Evolutionary conservation across 345 rosid species (phyloP).

Genomic region (Mallotus nudiflorus): DNA sequence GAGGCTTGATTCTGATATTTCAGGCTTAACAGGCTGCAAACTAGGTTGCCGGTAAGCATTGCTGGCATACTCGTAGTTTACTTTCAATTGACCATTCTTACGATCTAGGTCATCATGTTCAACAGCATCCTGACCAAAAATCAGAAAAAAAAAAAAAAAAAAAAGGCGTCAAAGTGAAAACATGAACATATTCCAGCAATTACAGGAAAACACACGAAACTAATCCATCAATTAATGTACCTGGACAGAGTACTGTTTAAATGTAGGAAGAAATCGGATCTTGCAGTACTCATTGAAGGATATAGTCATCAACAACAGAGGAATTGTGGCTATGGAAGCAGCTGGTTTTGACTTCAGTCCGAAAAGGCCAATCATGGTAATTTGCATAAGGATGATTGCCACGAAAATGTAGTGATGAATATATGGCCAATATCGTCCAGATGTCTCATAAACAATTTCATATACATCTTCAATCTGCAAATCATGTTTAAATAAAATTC

Average conservation of each 20-base stretch:
- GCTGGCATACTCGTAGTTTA: slow-evolving; percentile 45
- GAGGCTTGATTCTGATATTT: slow-evolving; percentile 37
- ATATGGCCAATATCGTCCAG: slow-evolving; percentile 76
- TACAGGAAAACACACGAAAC: no score
- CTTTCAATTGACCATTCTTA: slow-evolving; percentile 48
- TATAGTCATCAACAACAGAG: slow-evolving; percentile 64
- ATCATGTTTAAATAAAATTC: neutral
- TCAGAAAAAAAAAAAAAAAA: neutral
- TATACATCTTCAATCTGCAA: slow-evolving; percentile 80
- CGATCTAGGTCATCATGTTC: slow-evolving; percentile 71
- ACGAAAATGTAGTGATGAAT: slow-evolving; percentile 70
- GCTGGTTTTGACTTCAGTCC: slow-evolving; percentile 89
- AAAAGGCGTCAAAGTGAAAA: neutral
- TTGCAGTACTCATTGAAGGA: slow-evolving; percentile 88
- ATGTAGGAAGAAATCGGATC: slow-evolving; percentile 81
- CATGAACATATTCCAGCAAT: no score
- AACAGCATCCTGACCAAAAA: slow-evolving; percentile 53
- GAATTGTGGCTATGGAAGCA: slow-evolving; percentile 74
- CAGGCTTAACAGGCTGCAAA: slow-evolving; percentile 40
- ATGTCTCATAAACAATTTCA: slow-evolving; percentile 66
- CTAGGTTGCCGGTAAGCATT: slow-evolving; percentile 58
- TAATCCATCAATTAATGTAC: slow-evolving; percentile 31
- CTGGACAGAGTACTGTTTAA: slow-evolving; percentile 54
- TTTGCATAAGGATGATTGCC: slow-evolving; percentile 84
- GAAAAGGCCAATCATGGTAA: slow-evolving; percentile 88